These are phyloP conservation scores for Shiraia sp. DNA, from an alignment of 2,329 filamentous ascomycete genomes.

Conservation along the genomic window DNA sequence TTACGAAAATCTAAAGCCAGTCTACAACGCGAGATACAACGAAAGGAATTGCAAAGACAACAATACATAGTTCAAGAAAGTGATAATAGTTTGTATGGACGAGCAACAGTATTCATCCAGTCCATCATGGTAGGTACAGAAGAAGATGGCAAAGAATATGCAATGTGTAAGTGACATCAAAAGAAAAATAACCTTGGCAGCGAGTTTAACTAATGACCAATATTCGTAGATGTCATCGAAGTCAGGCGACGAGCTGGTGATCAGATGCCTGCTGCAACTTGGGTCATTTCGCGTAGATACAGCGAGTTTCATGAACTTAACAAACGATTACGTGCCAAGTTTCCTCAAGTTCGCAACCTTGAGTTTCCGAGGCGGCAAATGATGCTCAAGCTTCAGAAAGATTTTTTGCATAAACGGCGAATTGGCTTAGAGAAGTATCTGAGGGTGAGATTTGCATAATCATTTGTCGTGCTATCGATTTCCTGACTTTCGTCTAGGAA, in stretches of 20 bases:
- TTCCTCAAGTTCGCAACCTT: slow-evolving; percentile 83
- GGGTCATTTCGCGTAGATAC: slow-evolving; percentile 90
- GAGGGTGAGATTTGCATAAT: slow-evolving; percentile 25
- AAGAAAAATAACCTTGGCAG: not conserved
- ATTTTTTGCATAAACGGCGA: slow-evolving; percentile 89
- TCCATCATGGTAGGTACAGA: slow-evolving; percentile 91
- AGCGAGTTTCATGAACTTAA: slow-evolving; percentile 97
- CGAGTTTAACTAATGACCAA: slow-evolving; percentile 2
- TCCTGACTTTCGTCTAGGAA: slow-evolving; percentile 50
- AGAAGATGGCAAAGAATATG: slow-evolving; percentile 90
- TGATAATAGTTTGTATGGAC: slow-evolving; percentile 94
- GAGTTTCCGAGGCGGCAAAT: slow-evolving; percentile 91
- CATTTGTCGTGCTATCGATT: not conserved
- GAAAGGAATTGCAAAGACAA: slow-evolving; percentile 93
- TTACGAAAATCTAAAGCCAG: slow-evolving; percentile 92
- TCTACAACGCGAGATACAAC: slow-evolving; percentile 84
- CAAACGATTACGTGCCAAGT: slow-evolving; percentile 81
- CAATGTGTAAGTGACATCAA: slow-evolving; percentile 65
- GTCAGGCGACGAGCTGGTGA: slow-evolving; percentile 89
- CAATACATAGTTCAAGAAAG: slow-evolving; percentile 98
- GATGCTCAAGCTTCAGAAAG: slow-evolving; percentile 94
- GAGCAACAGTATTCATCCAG: slow-evolving; percentile 86
- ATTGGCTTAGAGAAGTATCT: slow-evolving; percentile 84
- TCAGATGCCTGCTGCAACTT: slow-evolving; percentile 94
- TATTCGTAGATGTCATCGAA: slow-evolving; percentile 72